Percentiles rank a stretch among this genome's conserved stretches.
Conservation (phyloP, 1,284 basidiomycete genomes). For the Ustilago curta region DNA sequence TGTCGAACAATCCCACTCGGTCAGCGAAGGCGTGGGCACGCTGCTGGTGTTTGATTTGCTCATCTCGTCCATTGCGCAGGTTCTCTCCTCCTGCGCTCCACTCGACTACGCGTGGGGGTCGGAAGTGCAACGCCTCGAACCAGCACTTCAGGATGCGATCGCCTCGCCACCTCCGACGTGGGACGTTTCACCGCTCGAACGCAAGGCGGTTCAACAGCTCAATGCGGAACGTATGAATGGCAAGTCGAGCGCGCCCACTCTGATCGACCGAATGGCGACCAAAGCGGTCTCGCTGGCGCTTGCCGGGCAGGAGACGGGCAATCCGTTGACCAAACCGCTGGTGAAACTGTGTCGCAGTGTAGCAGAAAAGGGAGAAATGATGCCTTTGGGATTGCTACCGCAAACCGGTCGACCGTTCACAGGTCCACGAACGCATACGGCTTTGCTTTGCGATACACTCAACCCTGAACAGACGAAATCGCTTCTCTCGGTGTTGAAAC, state of each 20-base stretch:
- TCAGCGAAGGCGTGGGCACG: constrained; percentile 37
- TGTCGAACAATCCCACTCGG: constrained; percentile 34
- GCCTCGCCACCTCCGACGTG: constrained; percentile 13
- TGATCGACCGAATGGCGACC: constrained; percentile 18
- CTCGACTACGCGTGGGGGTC: constrained; percentile 9
- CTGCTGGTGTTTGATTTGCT: constrained; percentile 29
- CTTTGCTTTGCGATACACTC: constrained; percentile 6
- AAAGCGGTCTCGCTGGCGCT: constrained; percentile 20
- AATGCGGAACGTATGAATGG: constrained; percentile 37
- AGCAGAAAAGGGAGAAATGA: constrained; percentile 35
- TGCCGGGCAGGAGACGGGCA: neutral
- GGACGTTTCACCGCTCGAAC: constrained; percentile 15
- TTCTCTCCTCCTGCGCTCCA: constrained; percentile 7
- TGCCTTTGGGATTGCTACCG: constrained; percentile 41
- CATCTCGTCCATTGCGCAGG: constrained; percentile 13
- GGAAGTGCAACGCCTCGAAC: constrained; percentile 31
- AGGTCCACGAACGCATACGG: constrained; percentile 19
- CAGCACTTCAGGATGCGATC: constrained; percentile 31
- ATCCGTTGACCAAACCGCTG: constrained; percentile 26
- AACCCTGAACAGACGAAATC: constrained; percentile 1
- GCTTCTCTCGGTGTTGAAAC: constrained; percentile 16
- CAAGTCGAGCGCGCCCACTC: constrained; percentile 20
- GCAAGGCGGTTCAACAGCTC: constrained; percentile 15
- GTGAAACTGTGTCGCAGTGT: constrained; percentile 23
- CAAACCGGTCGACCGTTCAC: constrained; percentile 17